Percentiles rank a stretch among this genome's conserved stretches.
These are phyloP conservation scores for Malania oleifera DNA, from an alignment of 164 flowering plant species.

Conservation along the genomic window DNA sequence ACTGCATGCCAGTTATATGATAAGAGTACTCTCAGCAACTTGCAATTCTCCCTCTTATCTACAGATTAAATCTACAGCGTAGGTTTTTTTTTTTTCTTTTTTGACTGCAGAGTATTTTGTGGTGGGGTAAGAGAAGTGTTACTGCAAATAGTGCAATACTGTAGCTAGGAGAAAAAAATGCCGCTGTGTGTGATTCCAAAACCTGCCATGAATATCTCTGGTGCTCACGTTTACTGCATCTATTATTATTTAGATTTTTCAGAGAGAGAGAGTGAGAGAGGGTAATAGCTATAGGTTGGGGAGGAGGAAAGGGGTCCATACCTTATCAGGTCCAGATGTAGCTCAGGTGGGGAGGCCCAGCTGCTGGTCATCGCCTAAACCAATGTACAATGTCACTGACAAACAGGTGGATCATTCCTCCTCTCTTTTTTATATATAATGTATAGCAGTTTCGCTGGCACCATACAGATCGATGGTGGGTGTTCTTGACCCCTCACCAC, in stretches of 20 bases:
- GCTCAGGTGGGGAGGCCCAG: slow-evolving; percentile 58
- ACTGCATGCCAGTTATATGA: no score
- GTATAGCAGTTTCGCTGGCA: slow-evolving; percentile 16
- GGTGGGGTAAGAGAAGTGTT: slow-evolving; percentile 16
- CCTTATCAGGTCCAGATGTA: slow-evolving; percentile 63
- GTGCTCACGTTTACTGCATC: slow-evolving; percentile 23
- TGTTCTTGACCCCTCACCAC: slow-evolving; percentile 14
- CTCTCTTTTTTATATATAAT: slow-evolving; percentile 1
- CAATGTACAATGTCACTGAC: slow-evolving; percentile 63
- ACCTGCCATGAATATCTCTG: slow-evolving; percentile 24
- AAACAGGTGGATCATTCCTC: slow-evolving; percentile 64
- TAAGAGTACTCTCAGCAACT: no score
- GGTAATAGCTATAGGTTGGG: no score
- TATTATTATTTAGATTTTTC: slow-evolving; percentile 19
- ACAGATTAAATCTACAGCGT: no score
- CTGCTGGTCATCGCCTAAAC: slow-evolving; percentile 44
- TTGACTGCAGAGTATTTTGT: no score
- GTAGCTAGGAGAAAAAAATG: no score
- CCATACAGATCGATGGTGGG: slow-evolving; percentile 25
- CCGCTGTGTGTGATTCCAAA: slow-evolving; percentile 1
- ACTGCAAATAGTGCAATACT: slow-evolving; percentile 1
- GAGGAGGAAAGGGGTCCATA: slow-evolving; percentile 32
- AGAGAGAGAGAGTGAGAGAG: slow-evolving; percentile 12
- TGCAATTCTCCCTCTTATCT: no score
- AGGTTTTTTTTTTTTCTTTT: no score